phyloP scores from a whole-genome alignment of 768 basidiomycete species.

The Tricholoma terreum region DNA sequence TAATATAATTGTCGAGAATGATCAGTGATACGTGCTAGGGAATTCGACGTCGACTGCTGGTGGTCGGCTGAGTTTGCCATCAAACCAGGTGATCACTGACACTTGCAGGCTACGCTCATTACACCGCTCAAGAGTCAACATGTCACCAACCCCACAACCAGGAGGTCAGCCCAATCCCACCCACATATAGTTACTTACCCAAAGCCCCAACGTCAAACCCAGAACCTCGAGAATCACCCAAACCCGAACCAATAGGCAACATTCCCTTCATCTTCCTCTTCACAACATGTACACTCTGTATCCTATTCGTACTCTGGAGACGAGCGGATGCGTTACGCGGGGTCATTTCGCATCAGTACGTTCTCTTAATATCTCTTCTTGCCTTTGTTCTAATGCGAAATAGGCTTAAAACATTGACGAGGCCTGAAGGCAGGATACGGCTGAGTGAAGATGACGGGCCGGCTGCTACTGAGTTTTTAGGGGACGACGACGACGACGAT shows the following conservation, averaged over 20 bases:
- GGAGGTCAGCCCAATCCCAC: constrained; percentile 8
- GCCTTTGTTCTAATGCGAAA: no score
- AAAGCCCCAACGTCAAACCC: no score
- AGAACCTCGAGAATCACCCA: constrained; percentile 61
- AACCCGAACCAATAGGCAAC: constrained; percentile 64
- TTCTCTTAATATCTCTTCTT: constrained; percentile 7
- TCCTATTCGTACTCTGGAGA: constrained; percentile 62
- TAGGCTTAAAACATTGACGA: constrained; percentile 58
- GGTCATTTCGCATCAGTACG: constrained; percentile 63
- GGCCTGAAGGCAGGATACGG: constrained; percentile 56
- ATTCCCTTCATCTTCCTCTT: constrained; percentile 51
- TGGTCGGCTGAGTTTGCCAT: no score
- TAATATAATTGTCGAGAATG: no score
- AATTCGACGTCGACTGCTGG: no score
- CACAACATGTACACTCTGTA: constrained; percentile 55
- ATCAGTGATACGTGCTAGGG: no score
- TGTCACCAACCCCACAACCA: constrained; percentile 7
- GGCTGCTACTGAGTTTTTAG: constrained; percentile 63
- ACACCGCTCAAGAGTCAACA: no score
- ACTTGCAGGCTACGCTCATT: no score
- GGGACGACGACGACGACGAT: constrained; percentile 56
- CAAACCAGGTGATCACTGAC: no score
- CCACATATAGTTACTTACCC: no score
- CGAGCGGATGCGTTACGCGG: constrained; percentile 51
- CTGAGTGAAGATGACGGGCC: constrained; percentile 72